Conservation (phyloP, 2,329 filamentous ascomycete species). For the Aspergillus piperis region DNA sequence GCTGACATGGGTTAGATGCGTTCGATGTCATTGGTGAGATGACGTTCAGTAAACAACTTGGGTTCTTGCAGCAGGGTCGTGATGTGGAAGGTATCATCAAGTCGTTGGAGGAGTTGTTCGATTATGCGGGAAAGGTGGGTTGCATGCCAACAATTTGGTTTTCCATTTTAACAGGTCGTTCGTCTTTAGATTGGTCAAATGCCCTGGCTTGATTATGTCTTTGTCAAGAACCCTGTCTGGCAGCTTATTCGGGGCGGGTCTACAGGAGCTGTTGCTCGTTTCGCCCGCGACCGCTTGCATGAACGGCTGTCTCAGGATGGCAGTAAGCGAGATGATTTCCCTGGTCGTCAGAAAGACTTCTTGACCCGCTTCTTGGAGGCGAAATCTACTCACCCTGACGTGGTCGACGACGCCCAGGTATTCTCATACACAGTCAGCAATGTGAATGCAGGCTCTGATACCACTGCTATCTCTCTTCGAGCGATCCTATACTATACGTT, state of each 20-base stretch:
- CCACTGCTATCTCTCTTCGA: constrained; percentile 33
- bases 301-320: constrained; percentile 17
- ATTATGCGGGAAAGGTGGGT: constrained; percentile 27
- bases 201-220: constrained; percentile 39
- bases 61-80: constrained; percentile 22
- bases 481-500: constrained; percentile 34
- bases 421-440: constrained; percentile 31
- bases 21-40: constrained; percentile 42
- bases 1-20: constrained; percentile 18
- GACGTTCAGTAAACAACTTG: constrained; percentile 38
- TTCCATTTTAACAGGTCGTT: background rate
- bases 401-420: constrained; percentile 29
- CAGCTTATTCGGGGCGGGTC: constrained; percentile 20
- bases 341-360: constrained; percentile 10
- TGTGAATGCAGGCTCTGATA: constrained; percentile 37
- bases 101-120: constrained; percentile 29
- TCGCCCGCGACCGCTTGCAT: constrained; percentile 24
- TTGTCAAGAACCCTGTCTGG: constrained; percentile 36
- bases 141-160: background rate
- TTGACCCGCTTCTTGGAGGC: constrained; percentile 19
- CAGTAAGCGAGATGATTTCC: background rate
- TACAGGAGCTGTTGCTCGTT: constrained; percentile 25
- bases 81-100: constrained; percentile 38
- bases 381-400: constrained; percentile 7
- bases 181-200: constrained; percentile 25